phyloP scores from a whole-genome alignment of 2,329 filamentous ascomycete species.

The Colletotrichum siamense region DNA sequence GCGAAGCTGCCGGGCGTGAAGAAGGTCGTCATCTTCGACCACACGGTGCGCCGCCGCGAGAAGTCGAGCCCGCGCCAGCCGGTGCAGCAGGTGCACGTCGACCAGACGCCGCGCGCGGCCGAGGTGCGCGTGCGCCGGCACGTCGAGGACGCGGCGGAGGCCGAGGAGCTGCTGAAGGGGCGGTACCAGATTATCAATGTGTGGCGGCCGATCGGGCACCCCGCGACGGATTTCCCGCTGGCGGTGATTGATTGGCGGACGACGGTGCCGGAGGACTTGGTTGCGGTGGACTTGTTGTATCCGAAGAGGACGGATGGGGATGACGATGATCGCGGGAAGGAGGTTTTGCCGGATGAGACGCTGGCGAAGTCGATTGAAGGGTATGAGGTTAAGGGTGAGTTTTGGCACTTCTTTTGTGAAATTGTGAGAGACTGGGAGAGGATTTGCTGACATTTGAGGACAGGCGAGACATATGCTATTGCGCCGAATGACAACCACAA shows the following conservation, averaged over 20 bases:
- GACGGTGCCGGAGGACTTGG: slow-evolving; percentile 61
- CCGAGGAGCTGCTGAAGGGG: slow-evolving; percentile 59
- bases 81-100: slow-evolving; percentile 74
- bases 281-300: slow-evolving; percentile 68
- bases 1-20: slow-evolving; percentile 59
- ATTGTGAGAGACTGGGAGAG: not conserved
- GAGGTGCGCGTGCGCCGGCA: slow-evolving; percentile 67
- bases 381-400: slow-evolving; percentile 57
- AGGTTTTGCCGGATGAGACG: slow-evolving; percentile 55
- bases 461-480: slow-evolving; percentile 67
- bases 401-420: too few relatives aligned
- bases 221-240: slow-evolving; percentile 67
- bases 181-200: slow-evolving; percentile 75
- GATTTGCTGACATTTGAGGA: not conserved
- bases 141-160: slow-evolving; percentile 49
- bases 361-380: slow-evolving; percentile 56
- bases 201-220: slow-evolving; percentile 70
- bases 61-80: slow-evolving; percentile 65
- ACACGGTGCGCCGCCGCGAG: slow-evolving; percentile 67
- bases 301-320: slow-evolving; percentile 45
- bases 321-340: slow-evolving; percentile 61
- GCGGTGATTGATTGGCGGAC: slow-evolving; percentile 70
- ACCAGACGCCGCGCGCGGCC: slow-evolving; percentile 71
- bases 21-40: slow-evolving; percentile 74
- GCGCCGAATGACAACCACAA: slow-evolving; percentile 61